These are phyloP conservation scores for Globisporangium camurandrum DNA, from an alignment of 352 stramenopile genomes.

Conservation along the genomic window DNA sequence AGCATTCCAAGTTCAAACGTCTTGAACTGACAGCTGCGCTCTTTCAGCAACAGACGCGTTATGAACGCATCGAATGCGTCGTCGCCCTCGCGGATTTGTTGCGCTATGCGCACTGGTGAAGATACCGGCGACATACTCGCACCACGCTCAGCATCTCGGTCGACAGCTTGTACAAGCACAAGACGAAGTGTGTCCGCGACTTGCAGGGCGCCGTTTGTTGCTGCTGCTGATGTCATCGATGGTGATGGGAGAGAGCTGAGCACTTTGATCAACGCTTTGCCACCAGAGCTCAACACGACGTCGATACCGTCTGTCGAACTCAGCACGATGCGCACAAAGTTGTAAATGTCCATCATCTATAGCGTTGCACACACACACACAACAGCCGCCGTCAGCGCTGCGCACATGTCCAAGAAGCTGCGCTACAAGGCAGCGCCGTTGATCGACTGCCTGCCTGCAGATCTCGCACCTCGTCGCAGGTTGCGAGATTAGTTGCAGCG, in stretches of 20 bases:
- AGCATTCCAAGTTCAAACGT: constrained; percentile 1
- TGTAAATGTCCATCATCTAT: constrained; percentile 48
- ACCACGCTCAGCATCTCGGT: too few species aligned
- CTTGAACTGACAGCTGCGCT: constrained; percentile 26
- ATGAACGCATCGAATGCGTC: constrained; percentile 30
- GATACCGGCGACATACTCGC: neutral
- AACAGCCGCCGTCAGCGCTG: neutral
- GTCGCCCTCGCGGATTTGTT: constrained; percentile 15
- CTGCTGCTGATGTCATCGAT: too few species aligned
- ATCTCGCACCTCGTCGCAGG: constrained; percentile 6
- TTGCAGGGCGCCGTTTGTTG: too few species aligned
- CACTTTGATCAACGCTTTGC: constrained; percentile 25
- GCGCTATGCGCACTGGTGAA: neutral
- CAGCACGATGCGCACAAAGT: constrained; percentile 58
- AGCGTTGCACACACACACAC: too few species aligned
- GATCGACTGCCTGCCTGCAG: neutral
- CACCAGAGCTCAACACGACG: constrained; percentile 42
- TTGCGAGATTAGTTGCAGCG: neutral
- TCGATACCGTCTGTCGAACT: constrained; percentile 34
- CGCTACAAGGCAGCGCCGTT: neutral
- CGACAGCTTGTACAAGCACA: too few species aligned
- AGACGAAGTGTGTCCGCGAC: too few species aligned
- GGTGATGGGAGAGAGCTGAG: constrained; percentile 10
- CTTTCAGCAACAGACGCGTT: constrained; percentile 16
- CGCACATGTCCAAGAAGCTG: neutral